These are phyloP conservation scores for Yamadazyma kanchanaburiensis DNA, from an alignment of 1,139 yeast species.

Conservation along the genomic window DNA sequence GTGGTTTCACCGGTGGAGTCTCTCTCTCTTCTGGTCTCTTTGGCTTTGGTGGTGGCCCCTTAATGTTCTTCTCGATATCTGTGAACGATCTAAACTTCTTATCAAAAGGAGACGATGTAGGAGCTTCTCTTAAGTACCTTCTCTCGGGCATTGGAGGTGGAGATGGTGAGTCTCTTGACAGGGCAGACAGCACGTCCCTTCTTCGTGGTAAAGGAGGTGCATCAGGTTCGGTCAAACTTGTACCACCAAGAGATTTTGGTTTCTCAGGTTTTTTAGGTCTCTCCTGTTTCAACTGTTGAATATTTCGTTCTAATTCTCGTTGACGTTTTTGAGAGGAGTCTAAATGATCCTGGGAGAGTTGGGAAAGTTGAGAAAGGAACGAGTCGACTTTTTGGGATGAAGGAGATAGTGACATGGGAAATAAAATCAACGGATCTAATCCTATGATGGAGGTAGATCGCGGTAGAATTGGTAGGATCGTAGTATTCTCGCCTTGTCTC, in stretches of 20 bases:
- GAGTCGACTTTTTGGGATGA: conserved; percentile 13
- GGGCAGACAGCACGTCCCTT: not conserved
- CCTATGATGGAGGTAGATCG: no score
- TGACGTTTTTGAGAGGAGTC: conserved; percentile 11
- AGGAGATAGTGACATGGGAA: conserved; percentile 6
- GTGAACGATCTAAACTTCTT: conserved; percentile 9
- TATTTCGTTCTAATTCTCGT: conserved; percentile 9
- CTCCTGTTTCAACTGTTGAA: conserved; percentile 4
- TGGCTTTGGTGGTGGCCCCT: not conserved
- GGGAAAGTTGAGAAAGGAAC: conserved; percentile 12
- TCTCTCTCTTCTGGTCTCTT: not conserved
- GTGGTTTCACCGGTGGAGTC: conserved; percentile 1
- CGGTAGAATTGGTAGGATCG: no score
- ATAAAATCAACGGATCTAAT: no score
- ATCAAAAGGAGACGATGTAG: no score
- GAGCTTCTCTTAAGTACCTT: not conserved
- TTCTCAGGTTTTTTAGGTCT: conserved; percentile 7
- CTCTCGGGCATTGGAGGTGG: conserved; percentile 2
- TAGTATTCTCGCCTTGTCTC: no score
- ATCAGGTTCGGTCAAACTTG: no score
- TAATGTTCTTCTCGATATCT: conserved; percentile 11
- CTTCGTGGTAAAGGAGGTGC: conserved; percentile 5
- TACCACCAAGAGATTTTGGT: conserved; percentile 5
- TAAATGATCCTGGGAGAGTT: conserved; percentile 12
- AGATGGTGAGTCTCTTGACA: no score